Evolutionary conservation across 371 early-diverging fungal genomes (phyloP), one percentile per base, ranked within the genome.

Genomic region (Smittium culicis): DNA sequence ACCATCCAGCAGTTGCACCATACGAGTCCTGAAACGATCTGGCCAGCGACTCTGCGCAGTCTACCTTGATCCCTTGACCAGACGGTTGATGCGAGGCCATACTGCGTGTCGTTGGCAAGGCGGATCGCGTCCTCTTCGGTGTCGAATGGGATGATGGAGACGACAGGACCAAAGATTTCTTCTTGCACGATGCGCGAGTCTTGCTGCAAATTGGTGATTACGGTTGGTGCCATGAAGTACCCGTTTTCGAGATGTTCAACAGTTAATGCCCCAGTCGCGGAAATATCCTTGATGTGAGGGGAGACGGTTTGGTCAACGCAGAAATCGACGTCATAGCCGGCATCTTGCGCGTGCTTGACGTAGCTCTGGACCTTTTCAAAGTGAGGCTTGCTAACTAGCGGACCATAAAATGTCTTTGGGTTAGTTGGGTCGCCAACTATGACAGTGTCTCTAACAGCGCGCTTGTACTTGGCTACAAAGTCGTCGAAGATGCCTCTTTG

Each of bases 121-220:
- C 68, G 62, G 2, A 94, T 71, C 0, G 80, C 94, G 64, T 89
- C 86, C 1, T 83, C 83, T 34, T 85, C 82, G 1, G 80, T 79
- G 34, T 83, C 80, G 69, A 91, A 94, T 0, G 88, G 86, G 25
- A 79, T 72, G 25, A 94, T 74, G 30, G 86, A 81, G n/a, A 93
- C 84, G 0, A 88, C 85, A 16, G 90, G 89, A 0, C 88, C 92
- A 80, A 92, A 94, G 14, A 93, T 89, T 71, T 93, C 92, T 69
- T 92, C 90, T n/a, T 80, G 83, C 35, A 85, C 82, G 29, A 86
- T 73, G 11, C 83, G 72, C 64, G 82, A 80, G 45, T 74, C 66
- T 61, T 74, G 73, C 27, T 11, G 61, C 54, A 60, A 70, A 63
- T 64, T 58, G 1, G 70, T 73, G 32, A 71, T 74, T 33, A 71